These are phyloP conservation scores for Myxozyma lipomycoides DNA, from an alignment of 805 yeast genomes.

Conservation along the genomic window DNA sequence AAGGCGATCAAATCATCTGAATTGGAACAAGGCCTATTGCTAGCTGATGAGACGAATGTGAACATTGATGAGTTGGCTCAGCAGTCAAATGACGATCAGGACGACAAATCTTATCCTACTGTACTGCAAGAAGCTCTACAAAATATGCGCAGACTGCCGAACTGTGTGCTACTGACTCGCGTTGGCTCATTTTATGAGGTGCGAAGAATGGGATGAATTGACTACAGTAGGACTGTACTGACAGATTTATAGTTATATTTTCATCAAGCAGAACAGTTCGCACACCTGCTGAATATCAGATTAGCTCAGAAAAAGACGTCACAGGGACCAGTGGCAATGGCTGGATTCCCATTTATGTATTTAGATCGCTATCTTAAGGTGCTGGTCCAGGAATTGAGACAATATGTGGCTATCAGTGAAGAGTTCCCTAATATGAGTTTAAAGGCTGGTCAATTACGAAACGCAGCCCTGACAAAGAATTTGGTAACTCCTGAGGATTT, in stretches of 20 bases:
- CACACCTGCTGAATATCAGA: slow-evolving; percentile 65
- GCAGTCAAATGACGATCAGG: background rate
- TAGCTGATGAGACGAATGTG: background rate
- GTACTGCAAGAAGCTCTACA: slow-evolving; percentile 33
- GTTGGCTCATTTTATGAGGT: slow-evolving; percentile 81
- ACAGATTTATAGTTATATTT: slow-evolving; percentile 56
- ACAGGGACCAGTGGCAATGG: slow-evolving; percentile 55
- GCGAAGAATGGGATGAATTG: background rate
- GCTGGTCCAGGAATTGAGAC: slow-evolving; percentile 64
- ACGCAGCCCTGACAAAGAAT: slow-evolving; percentile 10
- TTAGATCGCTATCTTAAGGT: slow-evolving; percentile 68
- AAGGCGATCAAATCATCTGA: too few species aligned
- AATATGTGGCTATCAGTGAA: slow-evolving; percentile 79
- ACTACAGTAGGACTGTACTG: slow-evolving; percentile 29
- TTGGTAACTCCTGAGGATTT: slow-evolving; percentile 25
- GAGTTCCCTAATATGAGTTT: slow-evolving; percentile 42
- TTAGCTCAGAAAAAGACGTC: slow-evolving; percentile 52
- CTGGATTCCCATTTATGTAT: slow-evolving; percentile 81
- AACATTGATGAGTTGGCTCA: slow-evolving; percentile 13
- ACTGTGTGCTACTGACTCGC: slow-evolving; percentile 64
- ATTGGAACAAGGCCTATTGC: slow-evolving; percentile 8
- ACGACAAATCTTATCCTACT: slow-evolving; percentile 20
- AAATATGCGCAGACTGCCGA: slow-evolving; percentile 46
- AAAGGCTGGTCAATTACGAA: slow-evolving; percentile 18
- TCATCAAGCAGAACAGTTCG: slow-evolving; percentile 76